Evolutionary conservation across 2,329 filamentous ascomycete genomes (phyloP).

Genomic region (Tricladium varicosporioides): DNA sequence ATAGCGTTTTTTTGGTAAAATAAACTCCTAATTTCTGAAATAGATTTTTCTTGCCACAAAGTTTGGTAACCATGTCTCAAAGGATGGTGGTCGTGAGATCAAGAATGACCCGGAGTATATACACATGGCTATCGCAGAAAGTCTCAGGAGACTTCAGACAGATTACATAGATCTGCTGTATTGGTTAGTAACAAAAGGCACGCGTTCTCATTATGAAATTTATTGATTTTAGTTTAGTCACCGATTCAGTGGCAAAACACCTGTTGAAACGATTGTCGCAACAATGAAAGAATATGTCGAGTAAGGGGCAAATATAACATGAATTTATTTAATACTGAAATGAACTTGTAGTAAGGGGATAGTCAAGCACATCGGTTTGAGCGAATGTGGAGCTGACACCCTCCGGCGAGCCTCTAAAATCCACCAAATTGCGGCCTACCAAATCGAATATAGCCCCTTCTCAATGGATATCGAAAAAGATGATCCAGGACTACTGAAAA

Average conservation of each 20-base stretch:
- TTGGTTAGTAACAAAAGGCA: constrained; percentile 1
- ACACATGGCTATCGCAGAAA: constrained; percentile 40
- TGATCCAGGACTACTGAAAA: constrained; percentile 45
- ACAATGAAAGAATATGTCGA: constrained; percentile 41
- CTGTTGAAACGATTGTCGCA: constrained; percentile 38
- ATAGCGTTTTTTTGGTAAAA: constrained; percentile 33
- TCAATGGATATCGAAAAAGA: constrained; percentile 55
- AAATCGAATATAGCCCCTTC: constrained; percentile 55
- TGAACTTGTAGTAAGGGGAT: constrained; percentile 47
- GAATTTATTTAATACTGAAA: constrained; percentile 18
- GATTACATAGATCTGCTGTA: constrained; percentile 38
- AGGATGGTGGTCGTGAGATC: constrained; percentile 10
- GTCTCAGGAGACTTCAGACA: constrained; percentile 40
- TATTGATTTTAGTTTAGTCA: constrained; percentile 28
- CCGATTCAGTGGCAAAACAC: constrained; percentile 38
- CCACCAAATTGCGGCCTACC: constrained; percentile 49
- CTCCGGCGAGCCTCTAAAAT: constrained; percentile 50
- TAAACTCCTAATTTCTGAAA: constrained; percentile 41
- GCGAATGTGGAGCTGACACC: constrained; percentile 47
- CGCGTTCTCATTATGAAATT: background rate
- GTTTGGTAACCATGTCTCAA: constrained; percentile 39
- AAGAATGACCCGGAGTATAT: constrained; percentile 42
- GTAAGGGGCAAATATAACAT: too few species aligned
- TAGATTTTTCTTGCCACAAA: constrained; percentile 54
- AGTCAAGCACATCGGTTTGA: constrained; percentile 55